Evolutionary conservation across 331 rosid genomes (phyloP), one percentile per base, ranked within the genome.

Genomic region (Ulmus americana): DNA sequence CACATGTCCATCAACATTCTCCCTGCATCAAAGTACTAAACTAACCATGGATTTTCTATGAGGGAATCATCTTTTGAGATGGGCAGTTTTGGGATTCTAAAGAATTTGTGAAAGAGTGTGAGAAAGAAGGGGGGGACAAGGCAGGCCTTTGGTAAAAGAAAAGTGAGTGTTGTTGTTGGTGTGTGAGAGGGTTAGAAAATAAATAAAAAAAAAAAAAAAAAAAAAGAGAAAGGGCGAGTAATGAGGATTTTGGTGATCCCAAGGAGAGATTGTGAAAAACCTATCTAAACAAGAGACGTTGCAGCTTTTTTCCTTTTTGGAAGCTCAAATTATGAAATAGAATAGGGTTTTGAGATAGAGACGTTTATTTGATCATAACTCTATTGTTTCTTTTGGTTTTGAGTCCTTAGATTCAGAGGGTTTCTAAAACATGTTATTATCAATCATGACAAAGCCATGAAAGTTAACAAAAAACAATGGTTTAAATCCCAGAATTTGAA

Each of bases 71-170:
- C 69, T 56, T 74, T 68, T 63, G 67, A 52, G 56, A 72, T 46
- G 71, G 76, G 71, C 49, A 66, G 42, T 40, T 56, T 61, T 53
- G 74, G 81, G 69, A 82, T 14, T 50, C 51, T 55, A 61, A 16
- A 4, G 16, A 52, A 6, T 56, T 10, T 10, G 6, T 11, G 14
- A 42, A 49, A 10, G 11, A 7, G 16, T n/a, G 9, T 2, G 47
- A 42, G 43, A 60, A 61, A 77, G 35, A 15, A 10, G 45, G 59
- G n/a, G 52, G 78, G 58, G 70, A 79, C 84, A 74, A 41, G 74
- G 78, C 82, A 81, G 90, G 90, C 95, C 35, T 90, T 90, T 90
- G 72, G 84, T 58, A 76, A 82, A 81, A 80, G 76, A 81, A 78
- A 75, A 72, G 41, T 67, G 61, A 55, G 73, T 50, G 74, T 55